Evolutionary conservation across 2,329 filamentous ascomycete species (phyloP), one percentile per base, ranked within the genome.

Genomic region (Rhinocladiella similis): DNA sequence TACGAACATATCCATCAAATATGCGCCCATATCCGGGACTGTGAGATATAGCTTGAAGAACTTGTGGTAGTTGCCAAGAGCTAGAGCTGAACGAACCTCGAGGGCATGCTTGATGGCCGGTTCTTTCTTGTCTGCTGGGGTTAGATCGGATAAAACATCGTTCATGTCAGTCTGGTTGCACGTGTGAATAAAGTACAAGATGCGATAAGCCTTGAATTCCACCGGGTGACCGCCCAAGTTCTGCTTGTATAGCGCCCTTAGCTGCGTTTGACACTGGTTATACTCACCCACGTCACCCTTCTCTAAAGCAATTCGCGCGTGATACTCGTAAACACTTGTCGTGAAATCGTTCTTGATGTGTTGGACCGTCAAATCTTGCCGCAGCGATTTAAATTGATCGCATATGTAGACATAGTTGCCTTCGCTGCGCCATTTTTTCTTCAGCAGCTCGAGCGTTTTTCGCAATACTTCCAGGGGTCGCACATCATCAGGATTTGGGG

Each of bases 271-370:
- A 77, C 94, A 99, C 83, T 99, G 94, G 80, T 99, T 99, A 94
- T 99, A 99, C 94, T 99, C 94, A 99, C 94, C 93, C 80, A 97
- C 85, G 81, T 99, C 94, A 77, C 90, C 91, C 83, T 95, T 97
- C 77, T 99, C 93, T 75, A 99, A 81, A 65, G 94, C 94, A 76
- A 99, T 97, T 59, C 94, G 88, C 63, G 93, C 94, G 77, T 99
- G 94, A 60, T 93, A 95, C 77, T 99, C 94, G 75, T 99, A 99
- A 47, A 97, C 94, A 61, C 84, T 88, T 63, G 97, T 92, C 22
- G 94, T 97, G 72, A 99, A 97, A 51, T 95, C 90, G 74, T 91
- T 96, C 77, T 91, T 92, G 77, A 99, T 91, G 69, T 90, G 93
- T 75, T 99, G 94, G 53, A 99, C 94, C 38, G 94, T 99, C 72